Percentiles rank a stretch among this genome's conserved stretches.
Evolutionary conservation across 2,329 filamentous ascomycete species (phyloP).

Genomic region (Colletotrichum spinosum): DNA sequence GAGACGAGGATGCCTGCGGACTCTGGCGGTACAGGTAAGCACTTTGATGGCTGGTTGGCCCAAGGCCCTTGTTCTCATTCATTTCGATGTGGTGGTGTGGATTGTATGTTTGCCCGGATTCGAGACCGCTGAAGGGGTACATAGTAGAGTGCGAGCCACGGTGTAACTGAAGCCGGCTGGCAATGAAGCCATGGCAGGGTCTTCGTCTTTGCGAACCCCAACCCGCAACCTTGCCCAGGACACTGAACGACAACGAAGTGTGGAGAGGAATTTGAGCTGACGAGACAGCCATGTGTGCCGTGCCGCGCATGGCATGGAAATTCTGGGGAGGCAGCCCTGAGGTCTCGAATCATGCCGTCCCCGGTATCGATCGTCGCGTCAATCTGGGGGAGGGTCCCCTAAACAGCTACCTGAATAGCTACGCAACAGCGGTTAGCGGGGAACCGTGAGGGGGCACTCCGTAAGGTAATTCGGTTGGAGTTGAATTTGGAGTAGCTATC

Average conservation of each 20-base stretch:
- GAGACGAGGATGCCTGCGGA: background rate
- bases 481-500: background rate
- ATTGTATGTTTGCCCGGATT: background rate
- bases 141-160: no score
- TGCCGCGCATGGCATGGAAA: background rate
- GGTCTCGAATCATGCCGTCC: background rate
- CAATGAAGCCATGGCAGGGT: background rate
- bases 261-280: background rate
- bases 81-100: slow-evolving; percentile 5
- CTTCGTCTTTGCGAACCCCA: background rate
- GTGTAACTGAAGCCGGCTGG: background rate
- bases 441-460: slow-evolving; percentile 1
- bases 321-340: no score
- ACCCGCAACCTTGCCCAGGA: background rate
- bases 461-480: background rate
- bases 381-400: slow-evolving; percentile 27
- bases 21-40: background rate
- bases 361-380: slow-evolving; percentile 18
- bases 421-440: background rate
- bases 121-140: background rate
- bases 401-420: background rate
- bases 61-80: background rate
- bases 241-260: background rate
- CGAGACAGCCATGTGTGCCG: background rate
- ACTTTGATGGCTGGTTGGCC: slow-evolving; percentile 1